phyloP scores from a whole-genome alignment of 2,329 filamentous ascomycete species.

The Paecilomyces dactylethromorphus region DNA sequence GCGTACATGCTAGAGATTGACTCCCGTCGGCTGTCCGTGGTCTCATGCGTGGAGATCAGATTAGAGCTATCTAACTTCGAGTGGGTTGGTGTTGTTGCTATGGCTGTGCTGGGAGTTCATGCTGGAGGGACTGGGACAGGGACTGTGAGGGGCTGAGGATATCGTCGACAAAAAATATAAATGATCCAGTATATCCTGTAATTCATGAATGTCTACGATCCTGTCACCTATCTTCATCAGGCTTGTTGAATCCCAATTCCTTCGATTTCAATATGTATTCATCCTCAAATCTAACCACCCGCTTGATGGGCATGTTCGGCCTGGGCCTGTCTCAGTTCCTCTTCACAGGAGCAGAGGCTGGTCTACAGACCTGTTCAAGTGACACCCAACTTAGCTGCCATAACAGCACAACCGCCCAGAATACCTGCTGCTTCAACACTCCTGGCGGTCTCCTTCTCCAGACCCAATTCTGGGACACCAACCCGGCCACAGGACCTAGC shows the following conservation, averaged over 20 bases:
- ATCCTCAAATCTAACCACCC: background rate
- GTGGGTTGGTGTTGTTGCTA: too few species aligned
- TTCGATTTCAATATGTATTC: background rate
- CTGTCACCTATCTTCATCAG: too few species aligned
- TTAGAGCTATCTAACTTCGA: background rate
- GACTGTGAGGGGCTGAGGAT: too few species aligned
- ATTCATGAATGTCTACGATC: too few species aligned
- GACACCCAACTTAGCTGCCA: conserved; percentile 49
- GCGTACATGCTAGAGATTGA: background rate
- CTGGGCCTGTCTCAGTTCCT: background rate
- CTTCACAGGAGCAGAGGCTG: conserved; percentile 10
- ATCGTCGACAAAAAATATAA: too few species aligned
- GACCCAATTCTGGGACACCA: conserved; percentile 57
- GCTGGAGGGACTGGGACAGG: too few species aligned
- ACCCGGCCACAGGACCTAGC: conserved; percentile 47
- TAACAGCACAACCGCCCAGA: conserved; percentile 42
- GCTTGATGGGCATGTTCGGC: background rate
- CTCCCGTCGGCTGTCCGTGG: too few species aligned
- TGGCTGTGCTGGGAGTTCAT: too few species aligned
- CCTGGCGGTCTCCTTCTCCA: conserved; percentile 52
- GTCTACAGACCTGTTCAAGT: conserved; percentile 20
- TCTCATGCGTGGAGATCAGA: background rate
- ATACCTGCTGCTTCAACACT: conserved; percentile 54
- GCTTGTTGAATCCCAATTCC: too few species aligned
- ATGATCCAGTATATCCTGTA: too few species aligned